Evolutionary conservation across 1,284 basidiomycete genomes (phyloP).

Genomic region (Termitomyces sp.): DNA sequence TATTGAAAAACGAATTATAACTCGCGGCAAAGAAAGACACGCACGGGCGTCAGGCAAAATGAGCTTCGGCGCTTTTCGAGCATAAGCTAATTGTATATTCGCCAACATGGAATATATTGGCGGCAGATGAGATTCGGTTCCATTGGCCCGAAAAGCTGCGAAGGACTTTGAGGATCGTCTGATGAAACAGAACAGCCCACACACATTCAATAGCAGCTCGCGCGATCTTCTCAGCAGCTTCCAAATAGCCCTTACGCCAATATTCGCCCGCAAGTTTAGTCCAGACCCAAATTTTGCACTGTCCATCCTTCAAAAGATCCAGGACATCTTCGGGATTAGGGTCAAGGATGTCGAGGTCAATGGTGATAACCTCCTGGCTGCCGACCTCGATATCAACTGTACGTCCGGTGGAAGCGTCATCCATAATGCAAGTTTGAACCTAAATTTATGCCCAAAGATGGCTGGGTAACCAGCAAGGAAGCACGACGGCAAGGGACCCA

Average conservation of each 20-base stretch:
- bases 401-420: slow-evolving; percentile 32
- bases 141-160: slow-evolving; percentile 52
- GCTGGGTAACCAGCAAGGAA: background rate
- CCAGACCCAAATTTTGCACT: slow-evolving; percentile 70
- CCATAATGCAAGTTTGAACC: slow-evolving; percentile 24
- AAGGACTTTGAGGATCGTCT: slow-evolving; percentile 8
- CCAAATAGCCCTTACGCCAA: slow-evolving; percentile 63
- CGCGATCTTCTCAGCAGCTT: slow-evolving; percentile 67
- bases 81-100: slow-evolving; percentile 75
- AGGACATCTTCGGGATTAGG: slow-evolving; percentile 68
- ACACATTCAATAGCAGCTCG: slow-evolving; percentile 58
- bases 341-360: slow-evolving; percentile 76
- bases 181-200: slow-evolving; percentile 24
- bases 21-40: slow-evolving; percentile 26
- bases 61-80: slow-evolving; percentile 77
- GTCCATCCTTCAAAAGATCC: slow-evolving; percentile 64
- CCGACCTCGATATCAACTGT: slow-evolving; percentile 68
- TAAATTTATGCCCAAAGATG: background rate
- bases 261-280: slow-evolving; percentile 74
- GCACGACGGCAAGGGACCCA: background rate
- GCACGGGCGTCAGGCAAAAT: slow-evolving; percentile 69
- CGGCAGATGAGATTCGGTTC: slow-evolving; percentile 41
- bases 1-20: slow-evolving; percentile 11
- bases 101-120: slow-evolving; percentile 78
- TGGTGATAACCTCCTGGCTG: slow-evolving; percentile 73